These are phyloP conservation scores for Pyricularia sp. DNA, from an alignment of 2,329 filamentous ascomycete genomes.

Conservation along the genomic window DNA sequence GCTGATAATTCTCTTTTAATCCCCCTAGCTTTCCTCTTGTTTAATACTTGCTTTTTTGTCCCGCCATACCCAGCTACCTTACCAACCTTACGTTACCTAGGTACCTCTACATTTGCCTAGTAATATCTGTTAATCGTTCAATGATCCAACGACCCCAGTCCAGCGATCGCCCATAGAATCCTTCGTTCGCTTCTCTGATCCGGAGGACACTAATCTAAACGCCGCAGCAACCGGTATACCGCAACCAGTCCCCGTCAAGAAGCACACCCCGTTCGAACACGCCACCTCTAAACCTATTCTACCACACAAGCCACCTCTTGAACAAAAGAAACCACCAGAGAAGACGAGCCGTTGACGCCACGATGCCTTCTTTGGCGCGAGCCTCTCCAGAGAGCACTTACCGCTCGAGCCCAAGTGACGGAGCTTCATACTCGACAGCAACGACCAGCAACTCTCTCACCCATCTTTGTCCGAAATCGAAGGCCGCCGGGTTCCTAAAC, in stretches of 20 bases:
- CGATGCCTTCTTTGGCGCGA: conserved; percentile 4
- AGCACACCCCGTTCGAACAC: background rate
- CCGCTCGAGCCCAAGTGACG: background rate
- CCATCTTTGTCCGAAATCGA: background rate
- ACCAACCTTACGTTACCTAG: too few relatives aligned
- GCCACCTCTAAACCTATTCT: background rate
- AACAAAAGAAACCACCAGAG: background rate
- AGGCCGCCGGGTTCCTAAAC: background rate
- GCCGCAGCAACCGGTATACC: background rate
- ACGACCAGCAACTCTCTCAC: background rate
- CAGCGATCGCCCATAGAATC: background rate
- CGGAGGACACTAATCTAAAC: background rate
- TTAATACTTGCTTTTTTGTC: background rate
- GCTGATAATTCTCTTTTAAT: background rate
- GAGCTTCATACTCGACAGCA: background rate
- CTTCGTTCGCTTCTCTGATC: too few relatives aligned
- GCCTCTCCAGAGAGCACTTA: background rate
- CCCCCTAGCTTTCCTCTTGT: background rate
- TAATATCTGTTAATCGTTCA: background rate
- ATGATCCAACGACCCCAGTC: background rate
- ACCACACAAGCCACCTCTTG: background rate
- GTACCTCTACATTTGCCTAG: background rate
- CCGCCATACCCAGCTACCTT: background rate
- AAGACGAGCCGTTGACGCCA: conserved; percentile 15
- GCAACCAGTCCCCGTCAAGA: background rate